Base-by-base conservation (phyloP, 2,329 filamentous ascomycete genomes). In the Lachnellula suecica region DNA sequence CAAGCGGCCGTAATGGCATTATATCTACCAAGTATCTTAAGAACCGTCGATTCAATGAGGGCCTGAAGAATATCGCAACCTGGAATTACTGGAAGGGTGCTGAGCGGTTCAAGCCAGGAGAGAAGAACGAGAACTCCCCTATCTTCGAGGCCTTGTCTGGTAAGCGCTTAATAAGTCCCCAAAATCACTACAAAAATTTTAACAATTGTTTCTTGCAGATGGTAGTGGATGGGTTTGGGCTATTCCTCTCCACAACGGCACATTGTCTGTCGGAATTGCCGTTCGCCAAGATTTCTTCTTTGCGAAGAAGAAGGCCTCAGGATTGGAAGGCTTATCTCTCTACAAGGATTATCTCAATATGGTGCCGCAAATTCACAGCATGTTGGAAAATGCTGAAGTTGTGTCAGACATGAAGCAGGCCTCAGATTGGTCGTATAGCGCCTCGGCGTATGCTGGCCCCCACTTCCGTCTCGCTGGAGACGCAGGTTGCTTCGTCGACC, bases 201-300 rank as follows among this genome's bases (percentile, higher is more conserved):
- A n/a, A n/a, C n/a, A 19, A 20, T 41, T 7, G 7, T 7, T 20
- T 7, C 7, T 13, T 10, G 4, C 27, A 57, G 76, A 79, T 61
- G 69, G 49, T 2, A 78, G 73, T 50, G 77, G 78, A 13, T 81
- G 77, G 77, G 63, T 52, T 13, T 81, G 77, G 76, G 65, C 66
- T 44, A 79, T 81, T 47, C 77, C 77, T 0, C 62, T 81, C 1
- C 76, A 79, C 60, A 65, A 79, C 54, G 73, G 70, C 15, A 77
- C 70, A 2, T 49, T 56, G 4, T 78, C 74, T 0, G 69, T 77
- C 1, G 74, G 75, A 15, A 59, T 77, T 7, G 73, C 76, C 4
- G 63, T 65, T 56, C 69, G 70, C 50, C 73, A 77, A 60, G 62
- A 73, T 8, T 24, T 72, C 4, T 59, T 65, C 9, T 63, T 59